Percentiles rank a stretch among this genome's conserved stretches.
Conservation (phyloP, 495 filamentous ascomycete species). For the Hyaloscypha hepaticicola region DNA sequence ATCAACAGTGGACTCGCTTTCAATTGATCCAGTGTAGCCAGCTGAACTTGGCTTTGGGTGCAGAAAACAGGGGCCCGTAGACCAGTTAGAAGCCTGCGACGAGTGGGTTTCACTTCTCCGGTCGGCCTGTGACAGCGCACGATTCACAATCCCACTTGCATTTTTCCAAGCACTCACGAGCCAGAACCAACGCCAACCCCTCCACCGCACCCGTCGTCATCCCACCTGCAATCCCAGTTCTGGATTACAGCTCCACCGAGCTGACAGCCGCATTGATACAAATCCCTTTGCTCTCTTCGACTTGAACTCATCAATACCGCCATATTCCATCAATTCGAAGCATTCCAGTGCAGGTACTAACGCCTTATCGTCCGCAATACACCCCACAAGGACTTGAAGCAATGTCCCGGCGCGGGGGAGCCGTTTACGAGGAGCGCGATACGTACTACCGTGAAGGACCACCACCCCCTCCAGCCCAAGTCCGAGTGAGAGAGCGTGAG, state of each 20-base stretch:
- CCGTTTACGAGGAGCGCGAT: slow-evolving; percentile 24
- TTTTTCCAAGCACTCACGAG: not conserved
- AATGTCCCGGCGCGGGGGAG: slow-evolving; percentile 28
- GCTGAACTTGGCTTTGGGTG: slow-evolving; percentile 7
- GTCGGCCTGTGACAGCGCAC: slow-evolving; percentile 29
- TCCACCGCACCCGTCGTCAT: slow-evolving; percentile 19
- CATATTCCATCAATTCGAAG: slow-evolving; percentile 4
- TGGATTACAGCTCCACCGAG: not conserved
- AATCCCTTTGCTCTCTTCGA: not conserved
- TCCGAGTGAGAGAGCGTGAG: slow-evolving; percentile 9
- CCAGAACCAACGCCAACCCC: slow-evolving; percentile 21
- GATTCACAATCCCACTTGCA: slow-evolving; percentile 7
- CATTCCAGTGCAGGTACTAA: not conserved
- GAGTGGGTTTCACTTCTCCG: slow-evolving; percentile 12
- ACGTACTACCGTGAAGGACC: slow-evolving; percentile 18
- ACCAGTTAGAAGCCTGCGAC: slow-evolving; percentile 6
- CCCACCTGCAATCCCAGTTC: slow-evolving; percentile 13
- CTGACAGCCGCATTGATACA: slow-evolving; percentile 12
- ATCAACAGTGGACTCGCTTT: slow-evolving; percentile 14
- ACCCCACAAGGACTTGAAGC: not conserved
- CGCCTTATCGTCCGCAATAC: not conserved
- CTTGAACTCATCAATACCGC: not conserved
- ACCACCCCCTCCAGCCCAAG: slow-evolving; percentile 14
- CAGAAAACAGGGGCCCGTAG: not conserved
- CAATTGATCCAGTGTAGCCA: slow-evolving; percentile 8